These are phyloP conservation scores for Letharia lupina DNA, from an alignment of 495 filamentous ascomycete genomes.

Conservation along the genomic window DNA sequence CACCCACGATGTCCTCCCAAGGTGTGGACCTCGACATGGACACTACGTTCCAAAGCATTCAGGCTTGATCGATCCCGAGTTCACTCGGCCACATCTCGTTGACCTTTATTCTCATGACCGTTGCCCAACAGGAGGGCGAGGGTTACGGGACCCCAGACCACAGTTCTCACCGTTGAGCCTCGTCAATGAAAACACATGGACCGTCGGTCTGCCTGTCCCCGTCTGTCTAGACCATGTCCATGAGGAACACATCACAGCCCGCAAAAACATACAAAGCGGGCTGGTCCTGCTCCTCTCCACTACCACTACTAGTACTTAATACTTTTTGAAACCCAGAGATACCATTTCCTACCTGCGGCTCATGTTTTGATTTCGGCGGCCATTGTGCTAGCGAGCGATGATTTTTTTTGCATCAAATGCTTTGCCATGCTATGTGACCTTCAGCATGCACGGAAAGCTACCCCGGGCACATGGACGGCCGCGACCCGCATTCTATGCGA, in stretches of 20 bases:
- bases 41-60: conserved; percentile 18
- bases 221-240: background rate
- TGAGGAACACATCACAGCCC: background rate
- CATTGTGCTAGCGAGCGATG: conserved; percentile 13
- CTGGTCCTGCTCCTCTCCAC: background rate
- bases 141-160: background rate
- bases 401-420: conserved; percentile 12
- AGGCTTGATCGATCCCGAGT: conserved; percentile 3
- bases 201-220: background rate
- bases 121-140: background rate
- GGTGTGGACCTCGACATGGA: conserved; percentile 26
- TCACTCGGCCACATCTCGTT: background rate
- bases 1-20: conserved; percentile 26
- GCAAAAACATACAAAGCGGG: background rate
- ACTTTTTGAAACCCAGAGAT: conserved; percentile 3
- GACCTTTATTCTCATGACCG: background rate
- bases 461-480: background rate
- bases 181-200: background rate
- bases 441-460: conserved; percentile 1
- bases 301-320: conserved; percentile 2
- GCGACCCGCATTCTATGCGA: background rate
- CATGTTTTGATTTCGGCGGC: conserved; percentile 4
- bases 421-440: background rate
- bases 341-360: conserved; percentile 11
- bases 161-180: background rate